Conservation (phyloP, 768 basidiomycete genomes). For the Russula compacta region DNA sequence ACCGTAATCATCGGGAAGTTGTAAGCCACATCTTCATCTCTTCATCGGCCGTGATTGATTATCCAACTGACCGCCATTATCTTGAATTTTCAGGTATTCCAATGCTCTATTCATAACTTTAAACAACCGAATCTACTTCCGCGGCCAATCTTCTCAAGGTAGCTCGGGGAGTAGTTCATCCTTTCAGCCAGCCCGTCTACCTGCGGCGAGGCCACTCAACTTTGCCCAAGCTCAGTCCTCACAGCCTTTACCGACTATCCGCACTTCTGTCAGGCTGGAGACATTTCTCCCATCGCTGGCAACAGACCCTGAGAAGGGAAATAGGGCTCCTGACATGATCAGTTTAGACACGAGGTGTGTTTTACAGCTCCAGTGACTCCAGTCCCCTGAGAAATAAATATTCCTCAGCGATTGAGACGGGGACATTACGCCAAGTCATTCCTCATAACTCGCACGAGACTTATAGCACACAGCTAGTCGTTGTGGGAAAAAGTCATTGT, state of each 20-base stretch:
- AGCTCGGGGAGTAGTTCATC: background rate
- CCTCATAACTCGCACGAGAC: too few relatives aligned
- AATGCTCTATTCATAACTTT: slow-evolving; percentile 24
- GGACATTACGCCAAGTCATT: too few relatives aligned
- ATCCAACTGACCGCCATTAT: too few relatives aligned
- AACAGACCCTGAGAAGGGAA: background rate
- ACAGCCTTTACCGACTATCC: background rate
- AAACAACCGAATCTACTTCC: slow-evolving; percentile 16
- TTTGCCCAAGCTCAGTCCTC: too few relatives aligned
- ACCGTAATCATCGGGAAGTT: slow-evolving; percentile 21
- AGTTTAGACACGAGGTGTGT: background rate
- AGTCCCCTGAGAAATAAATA: background rate
- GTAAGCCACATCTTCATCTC: background rate
- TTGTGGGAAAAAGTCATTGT: too few relatives aligned
- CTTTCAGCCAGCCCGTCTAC: background rate
- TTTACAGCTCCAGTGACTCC: background rate
- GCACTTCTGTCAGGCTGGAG: background rate
- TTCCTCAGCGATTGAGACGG: background rate
- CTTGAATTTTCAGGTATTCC: slow-evolving; percentile 10
- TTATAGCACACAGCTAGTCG: too few relatives aligned
- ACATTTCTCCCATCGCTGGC: background rate
- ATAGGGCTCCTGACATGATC: background rate
- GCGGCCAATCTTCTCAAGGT: background rate
- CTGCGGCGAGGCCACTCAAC: background rate
- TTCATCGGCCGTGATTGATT: too few relatives aligned